phyloP scores from a whole-genome alignment of 805 yeast species.

The Saccharomyces paradoxus region DNA sequence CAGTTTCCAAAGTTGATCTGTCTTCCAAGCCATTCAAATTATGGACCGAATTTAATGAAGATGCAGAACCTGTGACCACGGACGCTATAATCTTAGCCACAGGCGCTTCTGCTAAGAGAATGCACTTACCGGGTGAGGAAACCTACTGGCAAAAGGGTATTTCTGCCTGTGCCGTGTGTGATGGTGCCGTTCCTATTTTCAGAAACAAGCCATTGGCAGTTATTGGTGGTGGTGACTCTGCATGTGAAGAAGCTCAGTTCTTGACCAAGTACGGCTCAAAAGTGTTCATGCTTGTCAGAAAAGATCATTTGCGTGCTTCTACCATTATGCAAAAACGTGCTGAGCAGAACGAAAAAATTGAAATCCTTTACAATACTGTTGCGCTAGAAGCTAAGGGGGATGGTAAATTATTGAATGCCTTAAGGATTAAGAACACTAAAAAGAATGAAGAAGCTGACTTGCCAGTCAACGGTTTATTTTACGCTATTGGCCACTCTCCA shows the following conservation, averaged over 20 bases:
- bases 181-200: conserved; percentile 98
- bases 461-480: conserved; percentile 84
- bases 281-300: conserved; percentile 88
- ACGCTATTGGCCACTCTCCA: conserved; percentile 96
- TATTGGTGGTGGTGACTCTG: conserved; percentile 98
- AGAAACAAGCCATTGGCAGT: conserved; percentile 97
- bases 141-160: conserved; percentile 98
- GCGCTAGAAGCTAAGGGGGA: conserved; percentile 88
- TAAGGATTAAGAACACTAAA: conserved; percentile 61
- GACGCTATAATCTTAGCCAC: conserved; percentile 92
- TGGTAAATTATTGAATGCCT: conserved; percentile 66
- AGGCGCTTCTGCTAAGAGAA: conserved; percentile 96
- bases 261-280: conserved; percentile 96
- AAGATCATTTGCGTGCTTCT: conserved; percentile 90
- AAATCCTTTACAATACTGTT: conserved; percentile 79
- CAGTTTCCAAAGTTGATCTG: conserved; percentile 86
- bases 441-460: conserved; percentile 63
- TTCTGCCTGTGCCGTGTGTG: conserved; percentile 99
- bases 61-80: conserved; percentile 80
- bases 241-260: conserved; percentile 97
- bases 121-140: conserved; percentile 92
- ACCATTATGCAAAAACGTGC: conserved; percentile 95
- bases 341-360: conserved; percentile 74
- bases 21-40: conserved; percentile 85
- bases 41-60: conserved; percentile 95